A percentile compares a stretch with the other conserved stretches of the same genome.
Conservation (phyloP, 2,329 filamentous ascomycete species). For the Cercospora canescens region DNA sequence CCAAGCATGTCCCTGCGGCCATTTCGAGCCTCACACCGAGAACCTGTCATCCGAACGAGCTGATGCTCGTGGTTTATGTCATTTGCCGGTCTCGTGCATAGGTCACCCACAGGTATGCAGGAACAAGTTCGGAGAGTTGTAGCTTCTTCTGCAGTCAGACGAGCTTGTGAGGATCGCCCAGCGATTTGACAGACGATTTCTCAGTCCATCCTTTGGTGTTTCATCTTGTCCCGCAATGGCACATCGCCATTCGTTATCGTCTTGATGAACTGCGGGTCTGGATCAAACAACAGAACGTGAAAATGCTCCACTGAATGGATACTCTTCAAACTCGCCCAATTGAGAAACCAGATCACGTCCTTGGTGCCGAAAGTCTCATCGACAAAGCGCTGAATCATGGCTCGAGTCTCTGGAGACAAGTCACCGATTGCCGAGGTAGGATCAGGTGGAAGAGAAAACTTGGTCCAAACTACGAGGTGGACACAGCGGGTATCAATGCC, state of each 20-base stretch:
- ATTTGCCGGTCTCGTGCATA: neutral
- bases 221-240: constrained; percentile 50
- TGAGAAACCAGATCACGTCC: constrained; percentile 82
- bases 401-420: constrained; percentile 63
- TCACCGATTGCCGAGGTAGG: constrained; percentile 56
- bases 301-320: constrained; percentile 89
- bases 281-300: constrained; percentile 85
- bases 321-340: constrained; percentile 83
- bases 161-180: neutral
- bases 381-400: constrained; percentile 71
- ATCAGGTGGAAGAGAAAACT: constrained; percentile 77
- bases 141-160: neutral
- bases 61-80: neutral
- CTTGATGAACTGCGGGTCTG: constrained; percentile 67
- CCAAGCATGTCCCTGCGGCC: neutral
- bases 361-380: constrained; percentile 61
- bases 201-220: neutral
- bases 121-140: neutral
- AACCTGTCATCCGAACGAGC: neutral
- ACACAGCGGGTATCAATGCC: constrained; percentile 75
- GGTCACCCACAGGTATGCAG: neutral
- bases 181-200: neutral
- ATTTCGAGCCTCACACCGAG: neutral
- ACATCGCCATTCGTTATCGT: constrained; percentile 74
- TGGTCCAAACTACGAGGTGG: constrained; percentile 91